A percentile compares a stretch with the other conserved stretches of the same genome.
These are phyloP conservation scores for Thermothelomyces thermophilus DNA, from an alignment of 2,329 filamentous ascomycete genomes.

Conservation along the genomic window DNA sequence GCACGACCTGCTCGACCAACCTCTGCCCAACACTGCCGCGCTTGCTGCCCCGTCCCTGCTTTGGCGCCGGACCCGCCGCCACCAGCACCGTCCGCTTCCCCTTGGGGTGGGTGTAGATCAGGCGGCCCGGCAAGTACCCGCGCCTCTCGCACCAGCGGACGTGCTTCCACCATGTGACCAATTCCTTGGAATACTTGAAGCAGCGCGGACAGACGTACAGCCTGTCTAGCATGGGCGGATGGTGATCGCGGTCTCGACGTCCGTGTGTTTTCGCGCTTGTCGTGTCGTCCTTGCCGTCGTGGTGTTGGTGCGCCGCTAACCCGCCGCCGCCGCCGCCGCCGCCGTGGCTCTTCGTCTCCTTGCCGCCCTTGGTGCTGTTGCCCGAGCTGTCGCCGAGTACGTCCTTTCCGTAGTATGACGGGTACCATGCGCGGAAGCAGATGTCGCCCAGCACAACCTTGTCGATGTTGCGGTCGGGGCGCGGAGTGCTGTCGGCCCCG, in stretches of 20 bases:
- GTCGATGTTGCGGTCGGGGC: constrained; percentile 68
- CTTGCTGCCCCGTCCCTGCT: constrained; percentile 33
- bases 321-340: neutral
- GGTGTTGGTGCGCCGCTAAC: neutral
- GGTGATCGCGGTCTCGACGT: constrained; percentile 25
- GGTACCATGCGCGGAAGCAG: constrained; percentile 85
- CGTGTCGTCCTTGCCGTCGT: constrained; percentile 26
- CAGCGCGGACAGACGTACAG: constrained; percentile 88
- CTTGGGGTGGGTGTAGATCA: constrained; percentile 63
- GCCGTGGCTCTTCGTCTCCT: constrained; percentile 11
- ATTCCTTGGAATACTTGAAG: constrained; percentile 78
- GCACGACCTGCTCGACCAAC: constrained; percentile 39
- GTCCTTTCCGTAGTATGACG: constrained; percentile 79
- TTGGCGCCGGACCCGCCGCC: constrained; percentile 25
- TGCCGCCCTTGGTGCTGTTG: constrained; percentile 21
- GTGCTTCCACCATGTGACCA: constrained; percentile 53
- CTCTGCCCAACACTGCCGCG: constrained; percentile 29
- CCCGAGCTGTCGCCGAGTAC: constrained; percentile 46
- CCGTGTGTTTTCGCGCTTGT: constrained; percentile 26
- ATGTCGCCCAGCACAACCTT: constrained; percentile 80
- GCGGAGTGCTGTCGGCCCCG: constrained; percentile 25
- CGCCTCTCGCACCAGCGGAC: constrained; percentile 50
- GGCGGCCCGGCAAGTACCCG: constrained; percentile 54
- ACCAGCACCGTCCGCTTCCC: constrained; percentile 37
- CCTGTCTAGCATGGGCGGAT: constrained; percentile 49